phyloP scores from a whole-genome alignment of 2,329 filamentous ascomycete genomes.

The Fusarium pseudocircinatum region DNA sequence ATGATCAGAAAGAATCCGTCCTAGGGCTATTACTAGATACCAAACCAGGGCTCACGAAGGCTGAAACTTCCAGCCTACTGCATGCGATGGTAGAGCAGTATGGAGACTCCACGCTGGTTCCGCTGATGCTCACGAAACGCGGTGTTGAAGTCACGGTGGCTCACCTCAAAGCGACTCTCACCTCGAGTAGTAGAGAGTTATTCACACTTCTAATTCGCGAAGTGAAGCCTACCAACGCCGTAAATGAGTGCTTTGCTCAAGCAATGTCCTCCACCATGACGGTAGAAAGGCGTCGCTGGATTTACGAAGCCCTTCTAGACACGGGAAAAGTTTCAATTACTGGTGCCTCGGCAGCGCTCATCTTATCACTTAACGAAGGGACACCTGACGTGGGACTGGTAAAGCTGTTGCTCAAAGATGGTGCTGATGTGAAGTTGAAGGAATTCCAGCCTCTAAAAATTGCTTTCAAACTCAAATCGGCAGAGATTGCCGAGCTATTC shows the following conservation, averaged over 20 bases:
- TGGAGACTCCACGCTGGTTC: background rate
- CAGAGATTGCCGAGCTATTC: background rate
- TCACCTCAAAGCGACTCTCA: background rate
- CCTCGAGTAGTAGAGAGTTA: background rate
- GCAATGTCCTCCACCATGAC: background rate
- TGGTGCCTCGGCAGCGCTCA: background rate
- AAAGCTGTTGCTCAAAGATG: background rate
- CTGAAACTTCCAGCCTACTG: background rate
- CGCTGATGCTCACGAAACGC: background rate
- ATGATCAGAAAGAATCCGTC: background rate
- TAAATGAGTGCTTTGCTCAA: background rate
- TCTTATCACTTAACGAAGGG: background rate
- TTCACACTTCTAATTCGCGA: background rate
- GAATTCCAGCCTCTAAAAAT: background rate
- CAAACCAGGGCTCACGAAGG: background rate
- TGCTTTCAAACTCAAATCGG: background rate
- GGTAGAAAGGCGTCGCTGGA: background rate
- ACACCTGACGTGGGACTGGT: background rate
- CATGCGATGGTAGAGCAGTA: background rate
- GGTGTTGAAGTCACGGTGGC: background rate
- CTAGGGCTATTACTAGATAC: background rate
- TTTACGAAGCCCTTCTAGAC: background rate
- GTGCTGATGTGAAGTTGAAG: background rate
- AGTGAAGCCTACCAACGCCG: background rate
- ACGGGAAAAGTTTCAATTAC: background rate